Evolutionary conservation across 1,284 basidiomycete species (phyloP).

Genomic region (Flammula alnicola): DNA sequence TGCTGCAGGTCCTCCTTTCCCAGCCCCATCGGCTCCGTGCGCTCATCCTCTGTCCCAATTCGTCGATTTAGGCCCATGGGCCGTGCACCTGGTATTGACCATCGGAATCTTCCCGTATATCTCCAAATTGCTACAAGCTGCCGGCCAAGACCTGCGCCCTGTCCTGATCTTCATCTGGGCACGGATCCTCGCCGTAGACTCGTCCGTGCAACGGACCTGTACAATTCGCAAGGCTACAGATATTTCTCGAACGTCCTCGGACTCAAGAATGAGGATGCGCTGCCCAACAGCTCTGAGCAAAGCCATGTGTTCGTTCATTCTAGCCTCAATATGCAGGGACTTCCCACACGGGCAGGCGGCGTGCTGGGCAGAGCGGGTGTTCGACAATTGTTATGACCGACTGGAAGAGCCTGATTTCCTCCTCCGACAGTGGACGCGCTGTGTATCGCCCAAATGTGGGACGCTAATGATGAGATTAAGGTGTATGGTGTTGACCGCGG

Average conservation of each 20-base stretch:
- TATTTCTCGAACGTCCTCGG: conserved; percentile 89
- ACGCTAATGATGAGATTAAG: conserved; percentile 90
- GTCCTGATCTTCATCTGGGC: conserved; percentile 99
- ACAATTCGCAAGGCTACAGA: conserved; percentile 83
- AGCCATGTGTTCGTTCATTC: conserved; percentile 98
- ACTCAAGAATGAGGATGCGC: conserved; percentile 62
- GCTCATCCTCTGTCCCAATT: conserved; percentile 96
- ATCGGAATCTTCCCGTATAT: conserved; percentile 99
- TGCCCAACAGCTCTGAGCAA: conserved; percentile 96
- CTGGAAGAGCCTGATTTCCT: conserved; percentile 92
- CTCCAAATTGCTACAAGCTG: conserved; percentile 93
- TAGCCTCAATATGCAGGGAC: conserved; percentile 91
- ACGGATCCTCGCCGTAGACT: conserved; percentile 94
- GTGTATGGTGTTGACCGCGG: conserved; percentile 82
- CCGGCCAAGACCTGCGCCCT: conserved; percentile 92
- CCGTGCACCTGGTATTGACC: conserved; percentile 95
- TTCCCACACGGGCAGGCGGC: conserved; percentile 87
- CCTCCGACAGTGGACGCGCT: conserved; percentile 94
- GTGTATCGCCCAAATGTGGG: conserved; percentile 97
- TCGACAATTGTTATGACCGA: conserved; percentile 88
- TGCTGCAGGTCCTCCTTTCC: conserved; percentile 94
- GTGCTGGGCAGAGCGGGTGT: conserved; percentile 85
- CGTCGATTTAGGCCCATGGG: conserved; percentile 98
- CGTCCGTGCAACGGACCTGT: conserved; percentile 91
- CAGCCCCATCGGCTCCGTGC: conserved; percentile 96